phyloP scores from a whole-genome alignment of 2,329 filamentous ascomycete species.

The Beauveria asiatica region DNA sequence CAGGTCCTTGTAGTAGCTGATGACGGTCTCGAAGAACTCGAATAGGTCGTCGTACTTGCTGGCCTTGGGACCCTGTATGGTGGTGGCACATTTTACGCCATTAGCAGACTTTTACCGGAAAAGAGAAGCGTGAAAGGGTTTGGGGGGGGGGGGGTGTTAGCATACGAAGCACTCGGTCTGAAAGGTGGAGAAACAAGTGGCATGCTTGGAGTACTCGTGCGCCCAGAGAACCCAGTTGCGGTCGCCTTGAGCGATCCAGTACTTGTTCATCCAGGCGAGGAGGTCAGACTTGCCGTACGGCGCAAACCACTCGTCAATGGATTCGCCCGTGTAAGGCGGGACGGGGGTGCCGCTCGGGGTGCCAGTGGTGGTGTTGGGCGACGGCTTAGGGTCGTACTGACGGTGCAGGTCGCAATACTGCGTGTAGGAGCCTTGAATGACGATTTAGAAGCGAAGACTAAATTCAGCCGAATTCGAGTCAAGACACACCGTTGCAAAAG shows the following conservation, averaged over 20 bases:
- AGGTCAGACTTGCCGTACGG: slow-evolving; percentile 51
- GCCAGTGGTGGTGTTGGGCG: slow-evolving; percentile 55
- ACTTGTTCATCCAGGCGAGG: slow-evolving; percentile 56
- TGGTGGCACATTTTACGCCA: neutral
- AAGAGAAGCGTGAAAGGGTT: no score
- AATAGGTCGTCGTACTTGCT: slow-evolving; percentile 48
- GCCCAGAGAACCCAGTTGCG: slow-evolving; percentile 55
- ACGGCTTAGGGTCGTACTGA: slow-evolving; percentile 54
- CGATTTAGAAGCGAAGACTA: neutral
- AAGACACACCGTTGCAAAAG: slow-evolving; percentile 33
- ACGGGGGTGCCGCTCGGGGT: slow-evolving; percentile 44
- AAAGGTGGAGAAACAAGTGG: slow-evolving; percentile 59
- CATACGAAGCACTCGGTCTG: slow-evolving; percentile 51
- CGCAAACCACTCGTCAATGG: slow-evolving; percentile 50
- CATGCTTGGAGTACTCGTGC: slow-evolving; percentile 61
- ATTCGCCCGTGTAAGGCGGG: slow-evolving; percentile 47
- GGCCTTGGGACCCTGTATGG: slow-evolving; percentile 40
- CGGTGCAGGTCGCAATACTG: slow-evolving; percentile 59
- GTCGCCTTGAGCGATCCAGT: slow-evolving; percentile 50
- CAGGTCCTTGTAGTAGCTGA: slow-evolving; percentile 47
- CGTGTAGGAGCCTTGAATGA: slow-evolving; percentile 45
- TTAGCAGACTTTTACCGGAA: neutral
- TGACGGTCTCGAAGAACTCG: slow-evolving; percentile 54
- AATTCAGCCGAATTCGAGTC: no score
- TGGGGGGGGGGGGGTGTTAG: no score